Evolutionary conservation across 768 basidiomycete genomes (phyloP).

Genomic region (Auriscalpium microsporum): DNA sequence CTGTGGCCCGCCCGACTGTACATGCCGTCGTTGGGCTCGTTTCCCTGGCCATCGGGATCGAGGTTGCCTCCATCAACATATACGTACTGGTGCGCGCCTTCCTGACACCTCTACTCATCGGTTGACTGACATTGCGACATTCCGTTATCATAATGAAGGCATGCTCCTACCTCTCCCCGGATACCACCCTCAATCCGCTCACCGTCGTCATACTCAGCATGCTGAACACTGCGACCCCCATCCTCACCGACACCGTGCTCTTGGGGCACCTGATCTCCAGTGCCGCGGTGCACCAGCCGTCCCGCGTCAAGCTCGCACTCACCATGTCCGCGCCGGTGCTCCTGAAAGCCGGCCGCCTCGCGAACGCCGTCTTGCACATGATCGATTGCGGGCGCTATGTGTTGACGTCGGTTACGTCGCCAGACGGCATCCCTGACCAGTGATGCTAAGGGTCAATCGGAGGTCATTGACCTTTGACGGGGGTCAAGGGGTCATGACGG

Average conservation of each 20-base stretch:
- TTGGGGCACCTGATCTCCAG: constrained; percentile 5
- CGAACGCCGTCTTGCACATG: constrained; percentile 6
- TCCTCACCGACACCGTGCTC: constrained; percentile 6
- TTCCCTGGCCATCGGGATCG: constrained; percentile 3
- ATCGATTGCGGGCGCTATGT: neutral
- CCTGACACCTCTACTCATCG: neutral
- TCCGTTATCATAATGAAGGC: neutral
- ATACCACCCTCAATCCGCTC: constrained; percentile 3
- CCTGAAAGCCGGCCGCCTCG: constrained; percentile 7
- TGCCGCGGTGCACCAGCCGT: neutral
- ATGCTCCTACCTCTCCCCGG: constrained; percentile 7
- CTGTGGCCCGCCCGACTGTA: constrained; percentile 1
- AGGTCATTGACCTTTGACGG: too few species aligned
- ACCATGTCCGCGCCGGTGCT: constrained; percentile 7
- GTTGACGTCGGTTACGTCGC: neutral
- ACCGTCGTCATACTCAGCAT: constrained; percentile 4
- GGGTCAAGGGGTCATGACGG: too few species aligned
- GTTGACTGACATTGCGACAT: too few species aligned
- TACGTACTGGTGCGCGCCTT: constrained; percentile 6
- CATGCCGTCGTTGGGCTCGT: neutral
- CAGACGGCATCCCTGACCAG: constrained; percentile 5
- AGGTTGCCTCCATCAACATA: constrained; percentile 6
- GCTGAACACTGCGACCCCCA: constrained; percentile 5
- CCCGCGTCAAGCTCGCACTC: neutral
- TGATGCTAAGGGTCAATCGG: too few species aligned